Evolutionary conservation across 805 yeast genomes (phyloP).

Genomic region (Maudiozyma saulgeensis): DNA sequence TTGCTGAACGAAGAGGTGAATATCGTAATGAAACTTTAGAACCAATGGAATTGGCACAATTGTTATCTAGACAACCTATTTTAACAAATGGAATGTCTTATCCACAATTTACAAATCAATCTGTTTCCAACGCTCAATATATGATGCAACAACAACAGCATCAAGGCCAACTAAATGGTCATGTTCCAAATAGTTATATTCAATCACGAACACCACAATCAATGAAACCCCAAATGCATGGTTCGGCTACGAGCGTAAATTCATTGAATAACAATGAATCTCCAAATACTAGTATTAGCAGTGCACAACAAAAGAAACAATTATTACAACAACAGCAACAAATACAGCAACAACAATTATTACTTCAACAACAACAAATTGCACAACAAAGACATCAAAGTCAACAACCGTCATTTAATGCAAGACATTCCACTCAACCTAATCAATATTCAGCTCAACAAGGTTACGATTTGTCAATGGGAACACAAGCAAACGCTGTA

Average conservation of each 20-base stretch:
- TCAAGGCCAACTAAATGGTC: neutral
- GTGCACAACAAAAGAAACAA: neutral
- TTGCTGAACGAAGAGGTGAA: slow-evolving; percentile 32
- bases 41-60: slow-evolving; percentile 8
- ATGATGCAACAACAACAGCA: neutral
- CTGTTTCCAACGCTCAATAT: neutral
- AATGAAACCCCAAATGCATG: neutral
- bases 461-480: neutral
- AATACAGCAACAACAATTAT: neutral
- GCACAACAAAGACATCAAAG: neutral
- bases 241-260: neutral
- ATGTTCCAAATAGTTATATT: neutral
- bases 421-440: neutral
- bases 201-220: neutral
- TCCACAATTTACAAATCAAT: neutral
- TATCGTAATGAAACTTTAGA: slow-evolving; percentile 27
- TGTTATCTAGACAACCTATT: slow-evolving; percentile 6
- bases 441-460: neutral
- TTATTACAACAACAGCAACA: neutral
- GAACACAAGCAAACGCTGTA: too few species aligned
- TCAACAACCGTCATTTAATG: neutral
- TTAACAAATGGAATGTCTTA: neutral
- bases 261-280: neutral
- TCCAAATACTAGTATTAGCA: neutral
- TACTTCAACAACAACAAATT: neutral